Percentiles rank a stretch among this genome's conserved stretches.
Evolutionary conservation across 176 grass and related monocot genomes (phyloP).

Genomic region (Avena insularis): DNA sequence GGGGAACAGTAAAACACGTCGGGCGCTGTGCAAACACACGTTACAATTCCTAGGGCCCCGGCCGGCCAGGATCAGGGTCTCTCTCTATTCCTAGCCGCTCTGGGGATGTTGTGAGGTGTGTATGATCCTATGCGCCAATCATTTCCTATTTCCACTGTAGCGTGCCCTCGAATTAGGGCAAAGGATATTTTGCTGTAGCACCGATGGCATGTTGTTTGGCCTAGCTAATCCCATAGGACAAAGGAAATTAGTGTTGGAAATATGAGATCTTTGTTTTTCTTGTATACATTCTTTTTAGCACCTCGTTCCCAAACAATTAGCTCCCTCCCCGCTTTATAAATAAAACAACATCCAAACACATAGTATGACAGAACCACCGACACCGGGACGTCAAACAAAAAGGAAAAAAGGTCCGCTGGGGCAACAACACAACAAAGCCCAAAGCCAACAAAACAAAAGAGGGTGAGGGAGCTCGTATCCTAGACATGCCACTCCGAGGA

Average conservation of each 20-base stretch:
- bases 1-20: conserved; percentile 67
- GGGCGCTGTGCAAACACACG: conserved; percentile 43
- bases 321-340: too few species aligned
- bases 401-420: too few species aligned
- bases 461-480: too few species aligned
- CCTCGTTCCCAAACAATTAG: too few species aligned
- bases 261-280: too few species aligned
- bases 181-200: conserved; percentile 26
- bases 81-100: background rate
- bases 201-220: background rate
- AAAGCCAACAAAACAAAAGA: too few species aligned
- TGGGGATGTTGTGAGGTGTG: background rate
- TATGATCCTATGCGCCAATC: conserved; percentile 30
- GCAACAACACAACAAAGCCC: too few species aligned
- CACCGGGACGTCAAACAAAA: too few species aligned
- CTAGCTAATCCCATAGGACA: background rate
- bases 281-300: too few species aligned
- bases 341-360: too few species aligned
- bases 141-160: conserved; percentile 34
- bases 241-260: background rate
- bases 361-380: too few species aligned
- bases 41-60: conserved; percentile 30
- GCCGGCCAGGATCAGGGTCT: conserved; percentile 8
- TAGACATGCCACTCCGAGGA: too few species aligned
- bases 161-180: conserved; percentile 50